A percentile compares a stretch with the other conserved stretches of the same genome.
phyloP scores from a whole-genome alignment of 2,329 filamentous ascomycete species.

The Aspergillus cejpii region DNA sequence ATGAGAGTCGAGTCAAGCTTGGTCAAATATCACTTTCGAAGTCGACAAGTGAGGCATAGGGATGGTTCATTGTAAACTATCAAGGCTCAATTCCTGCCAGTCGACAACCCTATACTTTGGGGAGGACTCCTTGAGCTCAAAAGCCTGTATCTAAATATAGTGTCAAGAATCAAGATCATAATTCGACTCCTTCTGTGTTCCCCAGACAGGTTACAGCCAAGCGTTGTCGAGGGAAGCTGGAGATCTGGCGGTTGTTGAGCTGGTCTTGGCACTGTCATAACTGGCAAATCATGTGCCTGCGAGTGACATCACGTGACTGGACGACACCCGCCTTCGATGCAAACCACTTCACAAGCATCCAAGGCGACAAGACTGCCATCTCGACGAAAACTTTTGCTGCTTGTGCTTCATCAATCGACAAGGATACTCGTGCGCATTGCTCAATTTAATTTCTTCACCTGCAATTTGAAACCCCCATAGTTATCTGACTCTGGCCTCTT shows the following conservation, averaged over 20 bases:
- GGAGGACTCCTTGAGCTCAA: no score
- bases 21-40: no score
- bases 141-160: no score
- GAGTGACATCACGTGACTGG: conserved; percentile 27
- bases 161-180: no score
- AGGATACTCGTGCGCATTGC: conserved; percentile 10
- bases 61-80: no score
- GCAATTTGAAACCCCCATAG: conserved; percentile 7
- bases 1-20: no score
- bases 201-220: not conserved
- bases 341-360: conserved; percentile 32
- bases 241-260: not conserved
- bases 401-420: conserved; percentile 15
- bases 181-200: no score
- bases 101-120: no score
- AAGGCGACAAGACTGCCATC: conserved; percentile 24
- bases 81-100: no score
- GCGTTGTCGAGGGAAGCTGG: not conserved
- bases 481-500: conserved; percentile 12
- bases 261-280: conserved; percentile 19
- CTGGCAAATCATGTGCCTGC: conserved; percentile 24
- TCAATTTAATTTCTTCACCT: conserved; percentile 6
- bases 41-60: no score
- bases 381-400: conserved; percentile 17
- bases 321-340: conserved; percentile 37